Percentiles rank a stretch among this genome's conserved stretches.
Evolutionary conservation across 2,329 filamentous ascomycete species (phyloP).

Genomic region (Geoglossum cookeanum): DNA sequence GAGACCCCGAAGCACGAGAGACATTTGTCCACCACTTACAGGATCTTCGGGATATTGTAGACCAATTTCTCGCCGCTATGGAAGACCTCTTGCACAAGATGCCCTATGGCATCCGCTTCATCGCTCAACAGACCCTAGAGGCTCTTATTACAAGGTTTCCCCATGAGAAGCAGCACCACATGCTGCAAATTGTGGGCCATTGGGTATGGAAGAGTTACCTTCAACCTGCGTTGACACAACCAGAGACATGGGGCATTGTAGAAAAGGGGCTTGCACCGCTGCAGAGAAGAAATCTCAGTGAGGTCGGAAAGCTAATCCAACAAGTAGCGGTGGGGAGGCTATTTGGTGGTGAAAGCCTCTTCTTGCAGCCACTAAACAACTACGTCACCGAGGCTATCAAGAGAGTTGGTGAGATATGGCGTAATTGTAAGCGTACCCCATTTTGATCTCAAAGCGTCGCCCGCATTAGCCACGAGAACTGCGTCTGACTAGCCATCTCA

Average conservation of each 20-base stretch:
- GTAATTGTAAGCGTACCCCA: constrained; percentile 30
- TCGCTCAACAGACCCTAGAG: constrained; percentile 73
- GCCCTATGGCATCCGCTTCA: constrained; percentile 80
- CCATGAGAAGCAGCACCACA: constrained; percentile 53
- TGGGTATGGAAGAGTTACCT: constrained; percentile 95
- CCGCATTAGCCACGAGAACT: constrained; percentile 3
- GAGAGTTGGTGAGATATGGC: constrained; percentile 56
- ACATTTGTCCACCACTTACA: constrained; percentile 90
- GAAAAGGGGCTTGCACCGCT: constrained; percentile 76
- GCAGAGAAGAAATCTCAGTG: constrained; percentile 78
- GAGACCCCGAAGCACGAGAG: constrained; percentile 77
- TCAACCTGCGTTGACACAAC: constrained; percentile 70
- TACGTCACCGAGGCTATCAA: constrained; percentile 76
- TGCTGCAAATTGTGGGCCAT: constrained; percentile 68
- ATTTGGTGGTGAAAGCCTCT: constrained; percentile 89
- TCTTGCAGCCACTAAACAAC: constrained; percentile 83
- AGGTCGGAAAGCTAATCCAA: constrained; percentile 78
- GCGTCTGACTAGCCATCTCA: constrained; percentile 15
- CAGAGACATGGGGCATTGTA: constrained; percentile 82
- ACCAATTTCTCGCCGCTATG: constrained; percentile 66
- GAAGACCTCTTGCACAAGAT: constrained; percentile 74
- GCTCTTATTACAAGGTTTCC: constrained; percentile 59
- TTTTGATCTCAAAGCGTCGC: neutral
- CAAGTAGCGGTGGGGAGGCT: constrained; percentile 77
- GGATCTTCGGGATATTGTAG: constrained; percentile 82